Conservation (phyloP, 257 asterid genomes). For the Ajuga chamaepitys region DNA sequence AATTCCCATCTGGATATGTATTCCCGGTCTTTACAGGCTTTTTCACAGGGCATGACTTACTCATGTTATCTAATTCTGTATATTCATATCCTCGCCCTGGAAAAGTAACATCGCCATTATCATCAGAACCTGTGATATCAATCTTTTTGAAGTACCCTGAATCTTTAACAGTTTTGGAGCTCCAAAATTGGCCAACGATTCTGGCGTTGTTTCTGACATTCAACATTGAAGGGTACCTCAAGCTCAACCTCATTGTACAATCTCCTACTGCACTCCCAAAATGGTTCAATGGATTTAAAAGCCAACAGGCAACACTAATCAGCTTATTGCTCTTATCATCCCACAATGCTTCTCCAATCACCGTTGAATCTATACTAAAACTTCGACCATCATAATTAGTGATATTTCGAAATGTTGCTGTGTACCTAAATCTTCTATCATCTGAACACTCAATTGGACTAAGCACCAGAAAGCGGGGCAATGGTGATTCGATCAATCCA, state of each 20-base stretch:
- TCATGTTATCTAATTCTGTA: constrained; percentile 33
- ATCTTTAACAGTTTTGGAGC: constrained; percentile 26
- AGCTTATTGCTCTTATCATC: constrained; percentile 28
- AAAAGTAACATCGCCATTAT: background rate
- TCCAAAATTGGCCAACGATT: constrained; percentile 42
- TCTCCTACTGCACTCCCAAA: constrained; percentile 30
- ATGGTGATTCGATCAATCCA: constrained; percentile 1
- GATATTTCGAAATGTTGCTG: constrained; percentile 14
- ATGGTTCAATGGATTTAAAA: constrained; percentile 14
- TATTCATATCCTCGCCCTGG: constrained; percentile 41
- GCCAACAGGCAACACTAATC: constrained; percentile 38
- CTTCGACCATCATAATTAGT: background rate
- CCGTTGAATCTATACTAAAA: constrained; percentile 11
- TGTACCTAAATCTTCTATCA: constrained; percentile 22
- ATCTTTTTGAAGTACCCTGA: constrained; percentile 34
- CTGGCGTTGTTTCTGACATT: constrained; percentile 23
- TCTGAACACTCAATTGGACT: constrained; percentile 30
- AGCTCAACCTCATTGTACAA: constrained; percentile 40
- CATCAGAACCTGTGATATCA: constrained; percentile 11
- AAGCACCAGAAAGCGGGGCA: constrained; percentile 23
- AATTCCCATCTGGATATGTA: constrained; percentile 36
- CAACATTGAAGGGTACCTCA: constrained; percentile 38
- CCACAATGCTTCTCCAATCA: constrained; percentile 66
- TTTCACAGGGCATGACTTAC: constrained; percentile 16
- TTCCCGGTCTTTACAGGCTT: constrained; percentile 16